Evolutionary conservation across 345 rosid species (phyloP).

Genomic region (Gossypium stocksii): DNA sequence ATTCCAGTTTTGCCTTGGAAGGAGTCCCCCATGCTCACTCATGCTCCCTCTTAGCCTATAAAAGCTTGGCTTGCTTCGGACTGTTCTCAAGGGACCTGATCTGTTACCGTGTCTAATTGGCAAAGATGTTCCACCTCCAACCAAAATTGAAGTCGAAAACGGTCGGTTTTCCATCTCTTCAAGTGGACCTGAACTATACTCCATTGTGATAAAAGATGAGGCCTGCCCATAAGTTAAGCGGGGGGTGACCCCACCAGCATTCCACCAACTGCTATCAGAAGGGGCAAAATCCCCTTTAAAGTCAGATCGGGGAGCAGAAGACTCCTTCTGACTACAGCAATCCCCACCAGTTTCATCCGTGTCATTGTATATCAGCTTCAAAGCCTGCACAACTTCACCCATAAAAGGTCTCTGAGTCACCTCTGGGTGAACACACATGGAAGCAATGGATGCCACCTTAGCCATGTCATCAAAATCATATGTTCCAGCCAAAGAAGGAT

Average conservation of each 20-base stretch:
- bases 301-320: constrained; percentile 70
- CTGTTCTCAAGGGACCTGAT: constrained; percentile 84
- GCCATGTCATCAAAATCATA: constrained; percentile 90
- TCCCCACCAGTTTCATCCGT: constrained; percentile 77
- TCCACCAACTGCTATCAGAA: constrained; percentile 94
- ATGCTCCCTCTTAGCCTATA: constrained; percentile 80
- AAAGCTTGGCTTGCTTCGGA: constrained; percentile 60
- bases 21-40: constrained; percentile 89
- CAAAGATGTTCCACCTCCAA: constrained; percentile 44
- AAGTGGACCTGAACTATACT: constrained; percentile 82
- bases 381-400: constrained; percentile 99
- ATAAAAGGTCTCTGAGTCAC: constrained; percentile 92
- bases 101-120: constrained; percentile 68
- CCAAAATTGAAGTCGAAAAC: constrained; percentile 58
- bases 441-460: constrained; percentile 95
- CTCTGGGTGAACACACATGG: constrained; percentile 96
- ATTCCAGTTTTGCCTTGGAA: constrained; percentile 38
- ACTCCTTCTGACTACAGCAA: constrained; percentile 77
- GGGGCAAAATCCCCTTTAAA: constrained; percentile 71
- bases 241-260: constrained; percentile 64
- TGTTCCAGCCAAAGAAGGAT: constrained; percentile 70
- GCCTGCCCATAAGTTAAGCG: constrained; percentile 72
- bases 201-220: constrained; percentile 91
- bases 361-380: constrained; percentile 88
- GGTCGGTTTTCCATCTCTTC: constrained; percentile 70